Conservation (phyloP, 495 filamentous ascomycete genomes). For the Bryoglossum gracile region DNA sequence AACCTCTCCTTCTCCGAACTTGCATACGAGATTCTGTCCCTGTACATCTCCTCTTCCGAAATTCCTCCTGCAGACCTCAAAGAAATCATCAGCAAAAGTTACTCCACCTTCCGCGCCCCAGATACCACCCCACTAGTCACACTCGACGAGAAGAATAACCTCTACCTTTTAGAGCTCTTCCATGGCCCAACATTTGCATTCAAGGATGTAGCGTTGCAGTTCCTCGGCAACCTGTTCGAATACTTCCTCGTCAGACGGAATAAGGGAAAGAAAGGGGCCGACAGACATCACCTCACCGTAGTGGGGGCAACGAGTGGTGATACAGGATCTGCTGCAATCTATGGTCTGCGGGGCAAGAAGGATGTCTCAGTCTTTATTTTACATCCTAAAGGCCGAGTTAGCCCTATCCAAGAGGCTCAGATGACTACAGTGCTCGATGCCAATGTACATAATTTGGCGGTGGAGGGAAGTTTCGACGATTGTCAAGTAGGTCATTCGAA, state of each 20-base stretch:
- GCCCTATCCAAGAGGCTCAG: conserved; percentile 84
- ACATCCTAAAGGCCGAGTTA: conserved; percentile 75
- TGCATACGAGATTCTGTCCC: conserved; percentile 63
- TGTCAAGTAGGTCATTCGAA: conserved; percentile 55
- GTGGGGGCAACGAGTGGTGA: conserved; percentile 91
- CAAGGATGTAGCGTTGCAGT: conserved; percentile 87
- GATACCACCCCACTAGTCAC: conserved; percentile 67
- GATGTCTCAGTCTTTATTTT: conserved; percentile 90
- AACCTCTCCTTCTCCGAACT: conserved; percentile 72
- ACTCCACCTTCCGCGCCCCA: conserved; percentile 74
- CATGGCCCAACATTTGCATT: conserved; percentile 96
- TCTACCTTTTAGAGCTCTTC: conserved; percentile 89
- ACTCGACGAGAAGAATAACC: conserved; percentile 55
- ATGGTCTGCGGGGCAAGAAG: conserved; percentile 94
- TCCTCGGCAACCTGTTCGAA: conserved; percentile 92
- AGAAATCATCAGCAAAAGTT: conserved; percentile 69
- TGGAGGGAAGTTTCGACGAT: conserved; percentile 88
- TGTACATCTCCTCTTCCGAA: conserved; percentile 77
- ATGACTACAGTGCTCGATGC: conserved; percentile 86
- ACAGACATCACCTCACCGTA: conserved; percentile 81
- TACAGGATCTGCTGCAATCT: conserved; percentile 92
- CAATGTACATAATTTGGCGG: conserved; percentile 84
- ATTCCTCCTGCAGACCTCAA: conserved; percentile 75
- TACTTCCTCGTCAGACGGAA: conserved; percentile 88
- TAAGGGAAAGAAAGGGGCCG: conserved; percentile 56